A percentile compares a stretch with the other conserved stretches of the same genome.
Evolutionary conservation across 192 early-diverging fungal genomes (phyloP).

Genomic region (Coemansia sp.): DNA sequence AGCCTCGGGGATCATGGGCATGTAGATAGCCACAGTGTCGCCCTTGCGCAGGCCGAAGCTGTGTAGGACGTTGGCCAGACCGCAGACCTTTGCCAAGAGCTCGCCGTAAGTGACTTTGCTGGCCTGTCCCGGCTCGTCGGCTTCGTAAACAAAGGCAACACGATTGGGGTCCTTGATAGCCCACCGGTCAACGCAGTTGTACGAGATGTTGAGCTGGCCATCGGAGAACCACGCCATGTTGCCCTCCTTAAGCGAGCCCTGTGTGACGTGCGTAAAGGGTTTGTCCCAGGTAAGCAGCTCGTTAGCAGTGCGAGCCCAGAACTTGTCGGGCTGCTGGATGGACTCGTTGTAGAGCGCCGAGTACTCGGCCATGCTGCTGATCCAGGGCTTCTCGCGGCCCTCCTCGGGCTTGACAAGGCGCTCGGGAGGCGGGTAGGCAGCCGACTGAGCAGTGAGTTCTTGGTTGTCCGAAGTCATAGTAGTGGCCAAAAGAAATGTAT

Average conservation of each 20-base stretch:
- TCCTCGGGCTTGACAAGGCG: slow-evolving; percentile 59
- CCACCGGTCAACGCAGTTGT: slow-evolving; percentile 96
- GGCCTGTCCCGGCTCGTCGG: slow-evolving; percentile 80
- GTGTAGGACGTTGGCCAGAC: slow-evolving; percentile 81
- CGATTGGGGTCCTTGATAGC: slow-evolving; percentile 72
- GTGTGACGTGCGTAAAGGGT: slow-evolving; percentile 70
- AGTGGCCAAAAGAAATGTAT: not conserved
- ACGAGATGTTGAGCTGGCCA: slow-evolving; percentile 88
- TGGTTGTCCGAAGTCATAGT: slow-evolving; percentile 38
- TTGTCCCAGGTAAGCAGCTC: slow-evolving; percentile 79
- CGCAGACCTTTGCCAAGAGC: slow-evolving; percentile 78
- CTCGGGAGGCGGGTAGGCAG: slow-evolving; percentile 57
- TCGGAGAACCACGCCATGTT: slow-evolving; percentile 93
- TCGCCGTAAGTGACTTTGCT: slow-evolving; percentile 81
- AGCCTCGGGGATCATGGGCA: slow-evolving; percentile 97
- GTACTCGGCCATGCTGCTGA: slow-evolving; percentile 77
- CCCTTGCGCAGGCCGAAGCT: slow-evolving; percentile 86
- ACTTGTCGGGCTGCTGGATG: slow-evolving; percentile 73
- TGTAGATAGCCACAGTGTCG: slow-evolving; percentile 93
- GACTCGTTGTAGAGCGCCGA: slow-evolving; percentile 74
- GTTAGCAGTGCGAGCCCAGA: slow-evolving; percentile 82
- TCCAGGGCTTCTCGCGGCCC: slow-evolving; percentile 61
- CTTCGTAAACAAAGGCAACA: slow-evolving; percentile 85
- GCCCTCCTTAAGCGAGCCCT: slow-evolving; percentile 77
- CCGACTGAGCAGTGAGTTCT: slow-evolving; percentile 18